Evolutionary conservation across 2,329 filamentous ascomycete species (phyloP), one percentile per base, ranked within the genome.

Genomic region (Calycina herbarum): DNA sequence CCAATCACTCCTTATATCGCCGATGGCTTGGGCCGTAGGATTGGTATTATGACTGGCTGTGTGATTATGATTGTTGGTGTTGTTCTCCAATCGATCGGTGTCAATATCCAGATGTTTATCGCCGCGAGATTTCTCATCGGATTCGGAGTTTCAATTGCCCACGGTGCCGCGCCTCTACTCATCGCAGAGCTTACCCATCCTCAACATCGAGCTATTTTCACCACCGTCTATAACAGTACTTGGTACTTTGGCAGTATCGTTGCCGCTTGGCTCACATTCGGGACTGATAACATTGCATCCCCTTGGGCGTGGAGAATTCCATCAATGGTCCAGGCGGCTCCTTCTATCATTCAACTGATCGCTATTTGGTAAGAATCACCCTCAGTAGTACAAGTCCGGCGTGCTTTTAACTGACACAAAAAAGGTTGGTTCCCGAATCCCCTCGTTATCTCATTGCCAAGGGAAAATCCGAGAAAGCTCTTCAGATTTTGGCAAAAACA

Each of bases 381-480:
- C 4, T 40, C 54, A 27, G 13, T 24, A 20, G 8, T 45, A 8
- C 45, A 11, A 63, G 42, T 62, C 11, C 5, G 15, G 3, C 17
- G 29, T 57, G 48, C 48, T 8, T 27, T 27, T 60, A 8, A 57
- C 42, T 57, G 1, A 63, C 42, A 8, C 11, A 48, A 57, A 51
- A 48, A 11, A 66, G 73, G 73, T 69, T 77, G 31, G 75, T 79
- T 13, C 77, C 77, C 31, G 78, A 79, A 69, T 72, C 78, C 67
- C 73, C 79, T 31, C 68, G 74, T 66, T 85, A 54, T 77, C 81
- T 67, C 70, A 79, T 75, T 13, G 65, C 70, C 40, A 82, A 82
- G 65, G 82, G 78, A 77, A 62, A 82, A 82, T 17, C 79, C 82
- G 72, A 80, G 82, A 69, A 81, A 81, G 69, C 82, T 78, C 68